phyloP scores from a whole-genome alignment of 2,329 filamentous ascomycete genomes.

The Nigrospora sphaerica region DNA sequence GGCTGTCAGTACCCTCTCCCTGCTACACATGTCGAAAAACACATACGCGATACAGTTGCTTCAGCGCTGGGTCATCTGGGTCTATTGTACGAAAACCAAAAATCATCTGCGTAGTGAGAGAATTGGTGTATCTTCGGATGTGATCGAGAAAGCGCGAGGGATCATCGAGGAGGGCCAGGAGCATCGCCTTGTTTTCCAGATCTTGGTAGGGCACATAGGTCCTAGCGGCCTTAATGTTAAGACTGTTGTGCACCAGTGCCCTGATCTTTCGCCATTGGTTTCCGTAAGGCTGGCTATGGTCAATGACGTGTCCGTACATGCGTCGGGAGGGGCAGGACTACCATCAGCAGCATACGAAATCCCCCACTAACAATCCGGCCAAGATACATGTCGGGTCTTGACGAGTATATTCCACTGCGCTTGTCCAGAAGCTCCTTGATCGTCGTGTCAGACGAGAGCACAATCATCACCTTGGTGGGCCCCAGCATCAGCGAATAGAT shows the following conservation, averaged over 20 bases:
- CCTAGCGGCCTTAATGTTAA: slow-evolving; percentile 37
- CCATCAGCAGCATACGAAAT: slow-evolving; percentile 11
- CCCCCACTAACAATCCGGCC: slow-evolving; percentile 22
- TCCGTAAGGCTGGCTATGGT: slow-evolving; percentile 20
- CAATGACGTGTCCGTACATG: not conserved
- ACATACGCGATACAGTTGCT: slow-evolving; percentile 30
- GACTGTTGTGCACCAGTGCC: slow-evolving; percentile 33
- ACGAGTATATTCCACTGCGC: slow-evolving; percentile 40
- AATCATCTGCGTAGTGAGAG: slow-evolving; percentile 40
- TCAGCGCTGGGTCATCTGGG: slow-evolving; percentile 30
- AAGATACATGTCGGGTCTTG: slow-evolving; percentile 34
- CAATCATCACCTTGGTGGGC: slow-evolving; percentile 32
- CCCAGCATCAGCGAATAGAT: slow-evolving; percentile 45
- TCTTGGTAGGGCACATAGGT: slow-evolving; percentile 48
- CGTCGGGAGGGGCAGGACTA: not conserved
- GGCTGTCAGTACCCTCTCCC: not conserved
- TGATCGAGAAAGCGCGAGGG: slow-evolving; percentile 35
- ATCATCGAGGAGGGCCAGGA: slow-evolving; percentile 35
- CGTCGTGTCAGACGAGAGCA: slow-evolving; percentile 34
- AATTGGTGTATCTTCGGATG: slow-evolving; percentile 38
- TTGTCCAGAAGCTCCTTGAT: slow-evolving; percentile 47
- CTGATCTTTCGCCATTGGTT: slow-evolving; percentile 26
- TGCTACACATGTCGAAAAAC: slow-evolving; percentile 1
- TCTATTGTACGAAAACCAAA: slow-evolving; percentile 34
- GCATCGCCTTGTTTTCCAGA: slow-evolving; percentile 48